A percentile compares a stretch with the other conserved stretches of the same genome.
Conservation (phyloP, 108 stramenopile genomes). For the Conticribra guillardii region DNA sequence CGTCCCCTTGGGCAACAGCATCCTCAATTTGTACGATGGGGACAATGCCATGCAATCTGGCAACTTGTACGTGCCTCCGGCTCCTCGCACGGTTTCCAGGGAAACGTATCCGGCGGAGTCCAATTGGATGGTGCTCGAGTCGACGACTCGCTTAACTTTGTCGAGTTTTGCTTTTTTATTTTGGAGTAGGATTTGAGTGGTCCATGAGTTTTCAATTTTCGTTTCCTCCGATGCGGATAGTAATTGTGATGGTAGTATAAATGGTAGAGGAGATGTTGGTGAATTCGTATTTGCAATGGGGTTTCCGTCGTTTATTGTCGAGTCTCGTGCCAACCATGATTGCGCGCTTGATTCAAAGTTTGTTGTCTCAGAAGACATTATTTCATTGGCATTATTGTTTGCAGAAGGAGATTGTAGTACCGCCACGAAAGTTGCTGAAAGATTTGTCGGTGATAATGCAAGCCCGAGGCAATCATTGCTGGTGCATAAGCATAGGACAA, state of each 20-base stretch:
- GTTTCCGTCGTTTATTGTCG: too few relatives aligned
- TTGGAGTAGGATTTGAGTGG: background rate
- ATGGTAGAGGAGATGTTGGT: background rate
- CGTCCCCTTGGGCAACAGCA: constrained; percentile 41
- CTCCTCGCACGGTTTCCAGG: constrained; percentile 48
- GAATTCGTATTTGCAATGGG: too few relatives aligned
- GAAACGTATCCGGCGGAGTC: constrained; percentile 51
- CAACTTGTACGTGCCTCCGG: constrained; percentile 38
- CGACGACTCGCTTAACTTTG: constrained; percentile 57
- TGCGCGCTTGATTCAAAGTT: background rate
- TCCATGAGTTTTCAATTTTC: background rate
- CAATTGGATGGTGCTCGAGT: constrained; percentile 56
- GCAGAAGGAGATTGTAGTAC: background rate
- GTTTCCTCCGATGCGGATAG: background rate
- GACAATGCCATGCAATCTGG: constrained; percentile 52
- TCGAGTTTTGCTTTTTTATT: constrained; percentile 21
- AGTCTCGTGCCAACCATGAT: background rate
- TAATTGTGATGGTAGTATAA: background rate
- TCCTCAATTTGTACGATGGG: constrained; percentile 55
- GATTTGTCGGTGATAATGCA: background rate
- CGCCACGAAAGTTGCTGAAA: background rate
- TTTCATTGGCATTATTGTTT: background rate
- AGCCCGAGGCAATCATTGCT: background rate
- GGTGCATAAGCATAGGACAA: too few relatives aligned
- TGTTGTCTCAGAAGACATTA: background rate